Evolutionary conservation across 2,329 filamentous ascomycete genomes (phyloP).

Genomic region (Alternaria arborescens): DNA sequence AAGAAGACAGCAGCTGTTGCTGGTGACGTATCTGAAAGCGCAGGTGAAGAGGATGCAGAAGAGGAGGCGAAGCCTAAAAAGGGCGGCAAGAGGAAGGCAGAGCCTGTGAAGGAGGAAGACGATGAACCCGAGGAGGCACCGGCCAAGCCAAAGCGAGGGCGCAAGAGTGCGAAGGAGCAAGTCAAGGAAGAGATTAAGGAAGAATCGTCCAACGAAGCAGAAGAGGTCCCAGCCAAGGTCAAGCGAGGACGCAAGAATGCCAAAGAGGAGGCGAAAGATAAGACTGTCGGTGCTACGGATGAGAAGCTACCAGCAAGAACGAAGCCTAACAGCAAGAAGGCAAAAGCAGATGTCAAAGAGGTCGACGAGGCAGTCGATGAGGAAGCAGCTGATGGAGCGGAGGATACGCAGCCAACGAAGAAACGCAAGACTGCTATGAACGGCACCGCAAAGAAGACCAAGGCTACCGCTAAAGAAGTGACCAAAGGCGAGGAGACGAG

Average conservation of each 20-base stretch:
- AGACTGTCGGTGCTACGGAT: slow-evolving; percentile 34
- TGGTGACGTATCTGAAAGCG: slow-evolving; percentile 59
- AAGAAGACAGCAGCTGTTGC: slow-evolving; percentile 76
- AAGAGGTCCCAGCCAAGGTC: slow-evolving; percentile 19
- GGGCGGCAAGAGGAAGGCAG: slow-evolving; percentile 47
- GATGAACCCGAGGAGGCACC: slow-evolving; percentile 19
- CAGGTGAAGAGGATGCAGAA: slow-evolving; percentile 32
- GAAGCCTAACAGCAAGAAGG: slow-evolving; percentile 13
- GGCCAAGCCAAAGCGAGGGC: slow-evolving; percentile 30
- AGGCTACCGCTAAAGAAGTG: slow-evolving; percentile 15
- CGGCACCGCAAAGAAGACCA: slow-evolving; percentile 22
- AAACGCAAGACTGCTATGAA: slow-evolving; percentile 34
- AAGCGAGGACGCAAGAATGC: slow-evolving; percentile 34
- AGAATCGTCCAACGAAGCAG: slow-evolving; percentile 22
- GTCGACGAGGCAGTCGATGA: slow-evolving; percentile 25
- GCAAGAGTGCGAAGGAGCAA: slow-evolving; percentile 36
- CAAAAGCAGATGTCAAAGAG: slow-evolving; percentile 29
- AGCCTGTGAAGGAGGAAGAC: slow-evolving; percentile 35
- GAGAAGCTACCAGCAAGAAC: slow-evolving; percentile 21
- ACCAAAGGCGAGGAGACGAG: slow-evolving; percentile 24
- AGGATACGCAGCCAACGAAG: slow-evolving; percentile 31
- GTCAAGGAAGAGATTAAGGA: slow-evolving; percentile 28
- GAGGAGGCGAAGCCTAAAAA: slow-evolving; percentile 41
- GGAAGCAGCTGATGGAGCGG: slow-evolving; percentile 39
- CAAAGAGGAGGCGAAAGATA: slow-evolving; percentile 32